Conservation (phyloP, 495 filamentous ascomycete species). For the Bacidia rubella region DNA sequence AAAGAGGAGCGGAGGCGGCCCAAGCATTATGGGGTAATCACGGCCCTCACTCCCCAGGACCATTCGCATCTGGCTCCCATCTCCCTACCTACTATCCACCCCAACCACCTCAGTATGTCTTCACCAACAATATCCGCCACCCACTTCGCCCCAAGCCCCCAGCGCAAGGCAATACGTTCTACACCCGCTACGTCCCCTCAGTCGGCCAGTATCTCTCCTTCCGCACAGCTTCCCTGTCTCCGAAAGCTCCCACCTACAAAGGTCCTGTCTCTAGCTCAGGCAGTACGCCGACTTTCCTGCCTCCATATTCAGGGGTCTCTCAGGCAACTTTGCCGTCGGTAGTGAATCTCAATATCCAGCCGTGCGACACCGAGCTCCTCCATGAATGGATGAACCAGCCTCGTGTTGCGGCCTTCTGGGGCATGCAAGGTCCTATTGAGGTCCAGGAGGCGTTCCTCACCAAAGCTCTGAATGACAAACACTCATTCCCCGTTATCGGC, state of each 20-base stretch:
- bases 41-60: slow-evolving; percentile 35
- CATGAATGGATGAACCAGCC: slow-evolving; percentile 85
- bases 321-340: slow-evolving; percentile 23
- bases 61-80: slow-evolving; percentile 65
- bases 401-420: slow-evolving; percentile 74
- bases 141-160: slow-evolving; percentile 82
- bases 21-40: slow-evolving; percentile 24
- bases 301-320: slow-evolving; percentile 21
- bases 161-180: slow-evolving; percentile 77
- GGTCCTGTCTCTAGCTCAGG: slow-evolving; percentile 18
- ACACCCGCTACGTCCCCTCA: slow-evolving; percentile 73
- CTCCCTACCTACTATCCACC: slow-evolving; percentile 86
- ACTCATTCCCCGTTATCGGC: slow-evolving; percentile 85
- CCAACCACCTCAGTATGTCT: slow-evolving; percentile 63
- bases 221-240: slow-evolving; percentile 47
- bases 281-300: slow-evolving; percentile 16
- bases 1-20: slow-evolving; percentile 18
- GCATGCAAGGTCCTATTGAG: slow-evolving; percentile 45
- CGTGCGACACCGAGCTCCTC: slow-evolving; percentile 59
- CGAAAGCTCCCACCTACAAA: slow-evolving; percentile 19
- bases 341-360: slow-evolving; percentile 22
- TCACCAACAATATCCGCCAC: slow-evolving; percentile 68
- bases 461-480: slow-evolving; percentile 44
- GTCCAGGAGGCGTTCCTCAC: slow-evolving; percentile 59
- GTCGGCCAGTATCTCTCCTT: slow-evolving; percentile 79